Evolutionary conservation across 2,329 filamentous ascomycete genomes (phyloP).

Genomic region (Epichloe uncinata): DNA sequence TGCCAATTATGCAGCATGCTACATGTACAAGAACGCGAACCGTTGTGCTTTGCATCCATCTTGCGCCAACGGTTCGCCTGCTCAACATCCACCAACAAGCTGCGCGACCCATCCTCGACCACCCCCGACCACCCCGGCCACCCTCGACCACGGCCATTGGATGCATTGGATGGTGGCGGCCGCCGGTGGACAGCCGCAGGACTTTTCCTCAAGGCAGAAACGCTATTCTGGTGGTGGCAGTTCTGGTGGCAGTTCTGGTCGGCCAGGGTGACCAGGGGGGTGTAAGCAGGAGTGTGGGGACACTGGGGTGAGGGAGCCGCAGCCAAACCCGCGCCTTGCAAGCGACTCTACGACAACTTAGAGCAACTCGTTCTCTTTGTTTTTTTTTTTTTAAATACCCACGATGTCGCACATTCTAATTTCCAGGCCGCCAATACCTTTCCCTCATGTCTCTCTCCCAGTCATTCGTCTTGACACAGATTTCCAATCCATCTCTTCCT

Average conservation of each 20-base stretch:
- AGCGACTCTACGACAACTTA: neutral
- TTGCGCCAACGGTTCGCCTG: conserved; percentile 1
- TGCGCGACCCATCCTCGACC: neutral
- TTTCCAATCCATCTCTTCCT: no score
- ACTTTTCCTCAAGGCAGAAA: neutral
- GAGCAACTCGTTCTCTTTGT: neutral
- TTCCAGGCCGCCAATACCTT: conserved; percentile 1
- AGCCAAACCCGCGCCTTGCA: neutral
- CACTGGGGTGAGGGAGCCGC: no score
- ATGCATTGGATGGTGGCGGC: neutral
- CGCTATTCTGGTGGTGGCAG: neutral
- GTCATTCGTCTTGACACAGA: no score
- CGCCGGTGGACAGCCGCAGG: neutral
- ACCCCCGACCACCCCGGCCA: neutral
- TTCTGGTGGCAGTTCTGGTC: neutral
- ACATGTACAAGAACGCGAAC: neutral
- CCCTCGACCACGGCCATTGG: neutral
- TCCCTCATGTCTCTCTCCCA: no score
- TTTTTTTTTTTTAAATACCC: neutral
- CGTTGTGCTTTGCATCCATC: conserved; percentile 2
- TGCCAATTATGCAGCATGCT: neutral
- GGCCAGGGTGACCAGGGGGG: neutral
- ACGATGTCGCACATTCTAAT: neutral
- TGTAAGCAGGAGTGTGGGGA: neutral
- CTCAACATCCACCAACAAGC: no score